Base-by-base conservation (phyloP, 2,329 filamentous ascomycete species). In the Metarhizium humberi region DNA sequence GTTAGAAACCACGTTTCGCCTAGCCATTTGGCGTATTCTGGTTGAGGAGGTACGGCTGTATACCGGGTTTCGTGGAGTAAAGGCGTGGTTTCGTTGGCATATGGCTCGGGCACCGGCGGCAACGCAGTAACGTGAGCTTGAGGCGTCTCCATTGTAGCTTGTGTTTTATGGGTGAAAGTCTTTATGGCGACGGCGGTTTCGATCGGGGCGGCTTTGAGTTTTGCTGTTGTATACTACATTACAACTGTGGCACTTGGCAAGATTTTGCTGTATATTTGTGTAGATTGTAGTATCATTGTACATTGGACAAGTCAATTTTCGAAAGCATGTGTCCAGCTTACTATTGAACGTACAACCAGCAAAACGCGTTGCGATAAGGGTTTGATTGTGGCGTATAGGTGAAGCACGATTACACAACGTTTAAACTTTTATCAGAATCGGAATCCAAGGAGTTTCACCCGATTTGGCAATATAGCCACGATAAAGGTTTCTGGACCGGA, bases 1-100 rank as follows among this genome's bases (percentile, higher is more conserved):
- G 88, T 70, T 2, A 94, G 73, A 6, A 89, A 53, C 52, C 59
- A 50, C 0, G 61, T 63, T 30, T 68, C 66, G 4, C 18, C 18
- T 1, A 63, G 50, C 66, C 66, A 68, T 58, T 56, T 57, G 1
- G 54, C 38, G 11, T 32, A 38, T 7, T 56, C 54, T 1, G 56
- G 49, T 7, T 1, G 25, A 25, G 25, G 25, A 25, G 25, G 25
- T 25, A 25, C 25, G 25, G 25, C 25, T 25, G 25, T 25, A 25
- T 25, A 25, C 25, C 3, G 25, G 25, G 25, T 25, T 25, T 25
- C 25, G 25, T 48, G n/a, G 2, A 64, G 55, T 0, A 65, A 38
- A 14, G 63, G 60, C 0, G 62, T 58, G 16, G 58, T 58, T 51
- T 66, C 64, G 20, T 62, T 58, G 29, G 59, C 7, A 38, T 14